Evolutionary conservation across 2,329 filamentous ascomycete genomes (phyloP).

Genomic region (Fusarium devonianum): DNA sequence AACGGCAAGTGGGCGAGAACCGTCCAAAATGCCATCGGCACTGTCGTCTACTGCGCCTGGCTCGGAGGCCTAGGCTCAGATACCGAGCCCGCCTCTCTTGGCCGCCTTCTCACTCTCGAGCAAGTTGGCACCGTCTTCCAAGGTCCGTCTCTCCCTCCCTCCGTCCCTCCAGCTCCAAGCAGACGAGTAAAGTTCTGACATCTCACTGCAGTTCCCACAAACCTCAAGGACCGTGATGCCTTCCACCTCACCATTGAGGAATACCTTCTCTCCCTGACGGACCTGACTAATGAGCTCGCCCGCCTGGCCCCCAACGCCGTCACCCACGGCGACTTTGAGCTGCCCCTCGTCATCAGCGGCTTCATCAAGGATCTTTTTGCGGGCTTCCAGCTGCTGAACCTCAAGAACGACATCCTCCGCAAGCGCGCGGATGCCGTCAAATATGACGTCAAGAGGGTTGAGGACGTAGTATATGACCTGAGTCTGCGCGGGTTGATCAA

Average conservation of each 20-base stretch:
- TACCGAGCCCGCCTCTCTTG: constrained; percentile 61
- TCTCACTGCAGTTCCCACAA: constrained; percentile 78
- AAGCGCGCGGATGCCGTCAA: constrained; percentile 93
- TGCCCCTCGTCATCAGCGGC: constrained; percentile 85
- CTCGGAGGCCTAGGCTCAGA: constrained; percentile 73
- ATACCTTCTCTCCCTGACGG: constrained; percentile 88
- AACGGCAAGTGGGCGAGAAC: constrained; percentile 86
- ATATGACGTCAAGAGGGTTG: constrained; percentile 96
- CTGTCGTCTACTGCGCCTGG: constrained; percentile 70
- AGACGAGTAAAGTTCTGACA: background rate
- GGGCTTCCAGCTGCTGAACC: constrained; percentile 94
- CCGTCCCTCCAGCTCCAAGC: background rate
- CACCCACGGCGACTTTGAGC: constrained; percentile 81
- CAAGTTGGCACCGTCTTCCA: constrained; percentile 81
- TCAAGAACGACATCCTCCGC: constrained; percentile 93
- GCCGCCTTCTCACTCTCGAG: constrained; percentile 82
- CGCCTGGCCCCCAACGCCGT: constrained; percentile 94
- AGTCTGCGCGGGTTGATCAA: constrained; percentile 84
- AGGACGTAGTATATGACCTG: constrained; percentile 97
- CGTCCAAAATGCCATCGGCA: constrained; percentile 77
- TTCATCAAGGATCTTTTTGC: constrained; percentile 97
- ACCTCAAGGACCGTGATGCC: constrained; percentile 85
- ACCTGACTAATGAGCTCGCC: constrained; percentile 87
- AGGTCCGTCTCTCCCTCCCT: constrained; percentile 56
- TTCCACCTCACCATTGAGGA: constrained; percentile 98